Evolutionary conservation across 306 rosid genomes (phyloP), one percentile per base, ranked within the genome.

Genomic region (Quercus variabilis): DNA sequence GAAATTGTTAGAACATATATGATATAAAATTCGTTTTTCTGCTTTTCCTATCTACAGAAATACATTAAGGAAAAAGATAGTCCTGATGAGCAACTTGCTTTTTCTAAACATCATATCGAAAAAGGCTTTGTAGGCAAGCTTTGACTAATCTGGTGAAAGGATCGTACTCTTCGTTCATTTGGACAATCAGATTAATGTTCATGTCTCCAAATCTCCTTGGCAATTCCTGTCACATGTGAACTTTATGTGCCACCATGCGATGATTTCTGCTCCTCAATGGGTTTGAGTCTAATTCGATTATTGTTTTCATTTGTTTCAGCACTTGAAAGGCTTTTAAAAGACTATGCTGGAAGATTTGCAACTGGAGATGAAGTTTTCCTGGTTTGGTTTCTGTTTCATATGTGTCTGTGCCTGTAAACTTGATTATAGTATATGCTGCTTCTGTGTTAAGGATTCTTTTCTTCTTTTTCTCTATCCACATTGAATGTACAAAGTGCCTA

Each of bases 111-210:
- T 78, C 82, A 58, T 76, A 75, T 91, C n/a, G 83, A 69, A 71
- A 94, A 84, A 78, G 99, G 97, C 74, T 87, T 94, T 79, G 58
- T 77, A 74, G 95, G 99, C 90, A 83, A 85, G 85, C 8, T 80
- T 81, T 83, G 14, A 67, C 63, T 75, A 67, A 55, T 55, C 60
- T 19, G 60, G 23, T 55, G 23, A 9, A 19, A 55, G 60, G 60
- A 19, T 55, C 23, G 6, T 19, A 19, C n/a, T 0, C 6, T 19
- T 19, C 3, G 59, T 55, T 17, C 19, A 30, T 55, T 55, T 55
- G 60, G 60, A 55, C n/a, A 19, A 55, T 30, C 31, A 30, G 31
- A 30, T 30, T 30, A 30, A 30, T 30, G 31, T 30, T 30, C 31
- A 30, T 30, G 5, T 21, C 0, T 7, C 31, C 31, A 30, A 30